These are phyloP conservation scores for Heterobasidion occidentale DNA, from an alignment of 1,284 basidiomycete species.

Conservation along the genomic window DNA sequence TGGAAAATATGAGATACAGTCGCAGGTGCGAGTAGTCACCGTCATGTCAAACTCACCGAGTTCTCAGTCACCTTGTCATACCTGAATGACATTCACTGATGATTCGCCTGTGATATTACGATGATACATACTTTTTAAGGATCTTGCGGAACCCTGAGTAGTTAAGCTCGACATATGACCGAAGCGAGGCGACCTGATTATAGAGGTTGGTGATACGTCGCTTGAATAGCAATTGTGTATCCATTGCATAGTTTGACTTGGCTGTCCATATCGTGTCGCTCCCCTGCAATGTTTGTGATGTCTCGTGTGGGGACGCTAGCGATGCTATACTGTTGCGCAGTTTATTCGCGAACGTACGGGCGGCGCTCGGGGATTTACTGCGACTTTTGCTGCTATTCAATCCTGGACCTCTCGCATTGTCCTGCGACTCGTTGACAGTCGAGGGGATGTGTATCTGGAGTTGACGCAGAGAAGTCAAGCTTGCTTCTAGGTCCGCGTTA, in stretches of 20 bases:
- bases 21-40: not conserved
- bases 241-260: constrained; percentile 79
- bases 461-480: constrained; percentile 26
- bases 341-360: constrained; percentile 34
- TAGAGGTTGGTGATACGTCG: constrained; percentile 86
- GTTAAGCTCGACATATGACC: constrained; percentile 93
- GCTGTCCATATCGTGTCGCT: constrained; percentile 72
- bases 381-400: constrained; percentile 9
- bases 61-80: constrained; percentile 94
- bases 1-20: constrained; percentile 2
- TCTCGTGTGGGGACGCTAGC: constrained; percentile 13
- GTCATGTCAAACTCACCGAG: constrained; percentile 33
- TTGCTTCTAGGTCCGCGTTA: constrained; percentile 35
- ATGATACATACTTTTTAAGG: constrained; percentile 75
- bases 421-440: constrained; percentile 5
- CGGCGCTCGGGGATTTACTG: constrained; percentile 32
- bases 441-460: constrained; percentile 3
- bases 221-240: constrained; percentile 88
- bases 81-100: constrained; percentile 26
- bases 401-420: constrained; percentile 4
- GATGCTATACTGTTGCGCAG: constrained; percentile 48
- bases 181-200: constrained; percentile 76
- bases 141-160: constrained; percentile 95
- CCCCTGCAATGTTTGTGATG: not conserved
- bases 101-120: constrained; percentile 1